Evolutionary conservation across 176 grass and related monocot genomes (phyloP), one percentile per base, ranked within the genome.

Genomic region (Cymbopogon citratus): DNA sequence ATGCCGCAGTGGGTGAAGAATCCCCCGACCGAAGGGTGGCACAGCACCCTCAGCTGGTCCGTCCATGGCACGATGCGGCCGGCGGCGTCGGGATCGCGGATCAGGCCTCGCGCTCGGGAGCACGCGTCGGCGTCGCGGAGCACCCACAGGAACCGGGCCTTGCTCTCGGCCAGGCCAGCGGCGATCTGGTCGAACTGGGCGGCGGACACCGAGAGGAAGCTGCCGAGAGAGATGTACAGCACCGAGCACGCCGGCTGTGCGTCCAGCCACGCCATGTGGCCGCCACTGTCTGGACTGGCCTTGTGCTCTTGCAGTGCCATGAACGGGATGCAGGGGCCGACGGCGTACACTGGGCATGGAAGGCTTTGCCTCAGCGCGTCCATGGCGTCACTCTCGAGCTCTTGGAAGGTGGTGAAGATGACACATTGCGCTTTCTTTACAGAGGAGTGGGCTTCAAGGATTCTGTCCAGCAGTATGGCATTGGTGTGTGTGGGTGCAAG

Each of bases 1-100:
- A 84, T 90, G 29, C 81, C 87, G 41, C 69, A 90, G 73, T 90
- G 91, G 1, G 87, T 89, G 46, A 85, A 70, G 87, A 89, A 87
- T 0, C 81, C 84, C 0, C 87, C 81, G 0, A 90, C 46, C 0
- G 87, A 87, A 21, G 87, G 61, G 35, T 93, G 91, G 43, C 87
- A 75, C 40, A 87, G 31, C 67, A 87, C 78, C 38, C 46, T 69
- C 9, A 81, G 52, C 61, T 93, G 91, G n/a, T 90, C 52, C 9
- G 61, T 76, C 81, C 78, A 93, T 16, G 78, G 77, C 51, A 93
- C 87, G 25, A 75, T 44, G 27, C 79, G 9, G 9, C 78, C 21
- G 13, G 54, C 21, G 13, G 54, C 28, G 27, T 7, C 21, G 59
- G 7, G 4, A 3, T 35, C 71, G 4, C 15, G 35, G 26, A 49